These are phyloP conservation scores for Massarina eburnea DNA, from an alignment of 2,329 filamentous ascomycete species.

Conservation along the genomic window DNA sequence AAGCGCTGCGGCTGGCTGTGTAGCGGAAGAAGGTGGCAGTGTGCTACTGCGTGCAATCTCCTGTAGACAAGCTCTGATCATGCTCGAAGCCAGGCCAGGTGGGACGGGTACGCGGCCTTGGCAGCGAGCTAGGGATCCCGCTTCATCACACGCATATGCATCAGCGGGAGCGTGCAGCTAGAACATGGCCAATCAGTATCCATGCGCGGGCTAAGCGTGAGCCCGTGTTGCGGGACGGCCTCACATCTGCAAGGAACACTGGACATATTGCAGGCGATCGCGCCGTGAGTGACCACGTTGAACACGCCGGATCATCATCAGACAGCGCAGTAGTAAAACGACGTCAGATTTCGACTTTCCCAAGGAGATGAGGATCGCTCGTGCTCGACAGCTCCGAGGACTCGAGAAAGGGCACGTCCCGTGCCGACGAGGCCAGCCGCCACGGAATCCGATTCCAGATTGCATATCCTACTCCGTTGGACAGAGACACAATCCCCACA, in stretches of 20 bases:
- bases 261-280: conserved; percentile 25
- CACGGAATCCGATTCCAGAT: conserved; percentile 36
- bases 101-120: conserved; percentile 19
- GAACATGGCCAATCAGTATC: conserved; percentile 30
- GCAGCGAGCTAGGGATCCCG: conserved; percentile 28
- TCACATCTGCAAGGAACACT: conserved; percentile 42
- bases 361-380: background rate
- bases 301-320: background rate
- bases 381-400: background rate
- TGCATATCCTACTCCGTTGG: conserved; percentile 30
- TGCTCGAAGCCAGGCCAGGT: conserved; percentile 16
- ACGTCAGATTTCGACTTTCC: background rate
- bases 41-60: conserved; percentile 24
- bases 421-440: conserved; percentile 15
- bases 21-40: conserved; percentile 7
- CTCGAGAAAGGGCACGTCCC: conserved; percentile 3
- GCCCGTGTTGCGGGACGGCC: conserved; percentile 36
- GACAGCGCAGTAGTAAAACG: background rate
- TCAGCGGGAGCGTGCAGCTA: conserved; percentile 37
- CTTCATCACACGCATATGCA: conserved; percentile 44
- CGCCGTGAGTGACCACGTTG: conserved; percentile 13
- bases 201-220: conserved; percentile 16
- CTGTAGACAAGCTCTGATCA: conserved; percentile 20
- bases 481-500: conserved; percentile 37
- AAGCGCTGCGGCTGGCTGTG: conserved; percentile 3